Base-by-base conservation (phyloP, 106 monocot genomes). In the Dioscorea alata region DNA sequence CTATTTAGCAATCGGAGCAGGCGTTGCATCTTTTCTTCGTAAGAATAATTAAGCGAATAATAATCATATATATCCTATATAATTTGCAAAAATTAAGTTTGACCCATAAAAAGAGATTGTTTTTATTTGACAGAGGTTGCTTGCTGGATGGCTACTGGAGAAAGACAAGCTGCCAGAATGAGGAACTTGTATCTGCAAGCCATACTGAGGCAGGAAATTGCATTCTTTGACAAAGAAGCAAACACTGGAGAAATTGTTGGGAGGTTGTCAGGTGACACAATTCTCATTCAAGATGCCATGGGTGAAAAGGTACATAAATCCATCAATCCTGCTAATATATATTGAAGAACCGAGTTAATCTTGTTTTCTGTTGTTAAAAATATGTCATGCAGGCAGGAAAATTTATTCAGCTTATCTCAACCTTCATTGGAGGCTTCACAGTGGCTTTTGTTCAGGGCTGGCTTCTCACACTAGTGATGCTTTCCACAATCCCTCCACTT, bases 401-500 rank as follows among this genome's bases (percentile, higher is more conserved):
- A 64, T 86, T 90, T 69, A 76, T 90, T 32, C 85, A 94, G 59
- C 74, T 85, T n/a, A 17, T 79, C 57, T 71, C 94, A 6, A 83
- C 90, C 18, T 94, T 90, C 59, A 56, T 85, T n/a, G 90, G 82
- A 60, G 90, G 90, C 2, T 90, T 94, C 68, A 52, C 83, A 25
- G 54, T 94, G 17, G 85, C 85, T 61, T 94, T 94, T 67, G 19
- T 77, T 52, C 68, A 72, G 75, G 94, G 94, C 48, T 94, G 94
- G 94, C 85, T 90, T 63, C 85, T 90, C 53, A 75, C 90, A 33
- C 81, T 90, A 54, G 90, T 94, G 50, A 80, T 94, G 94, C 18
- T 94, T 4, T 63, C 77, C 19, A 75, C 70, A 12, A 86, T 94
- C 25, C 88, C 94, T 25, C 83, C 71, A 12, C 49, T 85, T 21